A percentile compares a stretch with the other conserved stretches of the same genome.
Conservation (phyloP, 495 filamentous ascomycete species). For the Elaphomyces granulatus region DNA sequence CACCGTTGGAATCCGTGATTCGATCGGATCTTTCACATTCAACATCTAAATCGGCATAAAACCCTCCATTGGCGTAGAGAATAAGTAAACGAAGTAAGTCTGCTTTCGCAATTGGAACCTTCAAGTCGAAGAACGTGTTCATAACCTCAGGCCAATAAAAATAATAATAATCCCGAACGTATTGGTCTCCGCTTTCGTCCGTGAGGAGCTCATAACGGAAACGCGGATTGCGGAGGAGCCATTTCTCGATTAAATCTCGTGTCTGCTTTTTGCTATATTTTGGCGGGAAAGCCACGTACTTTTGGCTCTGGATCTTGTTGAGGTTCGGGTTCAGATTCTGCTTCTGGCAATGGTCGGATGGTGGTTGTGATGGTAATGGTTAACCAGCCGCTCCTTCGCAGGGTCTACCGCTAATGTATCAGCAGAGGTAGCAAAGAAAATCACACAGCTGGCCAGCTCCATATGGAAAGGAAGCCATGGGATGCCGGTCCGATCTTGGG, state of each 20-base stretch:
- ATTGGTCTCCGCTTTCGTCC: constrained; percentile 14
- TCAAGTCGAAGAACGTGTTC: constrained; percentile 24
- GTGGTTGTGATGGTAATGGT: too few species aligned
- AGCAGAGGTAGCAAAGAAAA: too few species aligned
- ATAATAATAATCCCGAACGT: constrained; percentile 18
- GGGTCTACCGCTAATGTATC: too few species aligned
- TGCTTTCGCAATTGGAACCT: constrained; percentile 35
- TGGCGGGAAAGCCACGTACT: constrained; percentile 11
- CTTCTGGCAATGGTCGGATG: too few species aligned
- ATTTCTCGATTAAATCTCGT: constrained; percentile 13
- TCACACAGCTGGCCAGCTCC: too few species aligned
- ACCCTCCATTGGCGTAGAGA: constrained; percentile 41
- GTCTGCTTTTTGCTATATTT: constrained; percentile 19
- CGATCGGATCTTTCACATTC: constrained; percentile 33
- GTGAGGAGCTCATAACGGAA: constrained; percentile 22
- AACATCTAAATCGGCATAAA: constrained; percentile 46
- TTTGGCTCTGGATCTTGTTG: too few species aligned
- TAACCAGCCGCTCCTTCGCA: too few species aligned
- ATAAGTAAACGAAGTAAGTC: constrained; percentile 46
- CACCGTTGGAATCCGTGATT: constrained; percentile 37
- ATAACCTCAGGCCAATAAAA: constrained; percentile 25
- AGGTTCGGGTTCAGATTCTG: too few species aligned
- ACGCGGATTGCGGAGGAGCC: constrained; percentile 15
- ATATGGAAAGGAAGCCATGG: too few species aligned
- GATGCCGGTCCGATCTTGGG: too few species aligned